Base-by-base conservation (phyloP, 441 rosid species). In the Theobroma grandiflorum region DNA sequence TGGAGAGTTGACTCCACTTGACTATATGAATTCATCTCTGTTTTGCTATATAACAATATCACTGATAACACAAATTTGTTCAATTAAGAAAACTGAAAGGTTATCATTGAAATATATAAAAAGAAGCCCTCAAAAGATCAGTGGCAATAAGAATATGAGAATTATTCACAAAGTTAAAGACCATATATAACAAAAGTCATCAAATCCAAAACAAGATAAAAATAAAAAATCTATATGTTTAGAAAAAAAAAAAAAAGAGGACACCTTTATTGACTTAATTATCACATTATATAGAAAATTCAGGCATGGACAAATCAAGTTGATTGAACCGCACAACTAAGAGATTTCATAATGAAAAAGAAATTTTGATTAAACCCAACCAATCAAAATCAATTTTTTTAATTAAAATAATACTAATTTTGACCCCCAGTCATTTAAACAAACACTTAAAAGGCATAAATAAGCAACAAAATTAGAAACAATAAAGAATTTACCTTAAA, bases 1-100 rank as follows among this genome's bases (percentile, higher is more conserved):
- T 82, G 83, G 59, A 96, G 91, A 57, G 87, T 78, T 66, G 82
- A 80, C 82, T 91, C 95, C 82, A 96, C 70, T 45, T 79, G 20
- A 73, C 78, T 26, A 72, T 86, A 31, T 18, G 85, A 52, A 82
- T 74, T 87, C 99, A 94, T 94, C 63, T 50, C 86, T 71, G 16
- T 38, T 72, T 77, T 26, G 61, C 74, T 79, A 78, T 78, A 66
- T 33, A 81, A 67, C 7, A 64, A 65, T 18, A 20, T 57, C 5
- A 35, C 33, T 8, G 49, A 45, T 18, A 53, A 72, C 62, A 72
- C 9, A 53, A 72, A 72, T 4, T 52, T 52, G 18, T 18, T 53
- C 47, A 20, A 50, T 50, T 8, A 43, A 69, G 57, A 50, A 50
- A 71, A 16, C 58, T 8, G 42, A 31, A 50, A 16, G 18, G 4